Base-by-base conservation (phyloP, 495 filamentous ascomycete genomes). In the Neurospora sp. region DNA sequence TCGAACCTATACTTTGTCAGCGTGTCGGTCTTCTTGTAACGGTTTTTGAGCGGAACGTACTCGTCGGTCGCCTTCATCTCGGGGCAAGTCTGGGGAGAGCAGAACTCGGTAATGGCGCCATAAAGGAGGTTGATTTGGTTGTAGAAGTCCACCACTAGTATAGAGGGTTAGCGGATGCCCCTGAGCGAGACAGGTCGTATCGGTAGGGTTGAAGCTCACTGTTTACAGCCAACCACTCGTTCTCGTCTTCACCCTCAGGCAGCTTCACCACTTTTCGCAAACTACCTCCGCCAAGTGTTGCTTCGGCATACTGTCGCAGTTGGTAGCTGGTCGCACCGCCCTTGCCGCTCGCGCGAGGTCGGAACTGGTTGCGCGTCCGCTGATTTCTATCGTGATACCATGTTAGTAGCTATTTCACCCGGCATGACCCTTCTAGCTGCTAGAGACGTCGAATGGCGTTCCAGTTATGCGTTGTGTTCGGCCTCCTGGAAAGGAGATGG, bases 31-130 rank as follows among this genome's bases (percentile, higher is more conserved):
- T 66, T 34, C 6, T 3, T 34, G n/a, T 48, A 13, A 62, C 48
- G 24, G 42, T 10, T 24, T 24, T 3, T 48, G 37, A 9, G 39
- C 40, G 24, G 70, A 40, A 72, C 90, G 73, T 87, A 96, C 92
- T 99, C 96, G 84, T 99, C 96, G 10, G 96, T 98, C 36, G 96
- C 96, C 84, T 99, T 99, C 96, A 99, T 99, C 84, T 98, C 96
- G 3, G 95, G 96, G 81, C 96, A 99, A 71, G 94, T 93, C 76
- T 93, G 92, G 36, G 96, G 96, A 34, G 96, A 98, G 85, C 96
- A 99, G 84, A 98, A 99, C 78, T 99, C 96, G 71, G 96, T 99
- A 80, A 99, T 98, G 72, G 96, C 94, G 73, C 96, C 96, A 82
- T 99, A 99, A 71, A 99, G 91, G 36, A 99, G 90, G 84, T 99